Evolutionary conservation across 345 rosid genomes (phyloP), one percentile per base, ranked within the genome.

Genomic region (Psidium guajava): DNA sequence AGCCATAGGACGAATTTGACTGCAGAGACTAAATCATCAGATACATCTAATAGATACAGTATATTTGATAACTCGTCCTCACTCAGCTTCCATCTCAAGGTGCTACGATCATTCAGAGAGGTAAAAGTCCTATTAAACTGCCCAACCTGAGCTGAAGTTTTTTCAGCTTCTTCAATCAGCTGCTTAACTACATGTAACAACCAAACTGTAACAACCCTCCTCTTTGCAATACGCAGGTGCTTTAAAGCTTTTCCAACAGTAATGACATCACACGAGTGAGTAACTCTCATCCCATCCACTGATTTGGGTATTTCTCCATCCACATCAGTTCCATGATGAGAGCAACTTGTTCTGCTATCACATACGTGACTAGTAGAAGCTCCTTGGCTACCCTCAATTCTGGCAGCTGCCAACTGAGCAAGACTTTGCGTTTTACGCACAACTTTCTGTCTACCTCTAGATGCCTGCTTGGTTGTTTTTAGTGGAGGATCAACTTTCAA

Each of bases 381-480:
- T 77, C 99, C 99, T 89, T 93, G 99, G 91, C 99, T 97, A 91
- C 95, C 95, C 89, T 97, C 99, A 88, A 97, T 96, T 89, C 99
- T 92, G 88, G 96, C 93, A 91, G 98, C 93, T 82, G 96, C 97
- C 90, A 97, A 87, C 73, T 97, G 98, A 88, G 99, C 95, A 86
- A 97, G 95, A 82, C 96, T 94, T 86, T 93, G 98, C 81, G 96
- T 96, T 91, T 93, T 97, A 28, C 95, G 99, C 21, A 90, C 97
- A 88, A 90, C 81, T 91, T 97, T 97, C 85, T 93, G 99, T 92
- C 98, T 94, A 85, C 97, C 94, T 82, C 96, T 92, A 64, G 95
- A 86, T 61, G 90, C 91, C 90, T 94, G 99, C 88, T 98, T 98
- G 27, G 90, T 87, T 74, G 91, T 85, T 90, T 96, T 96, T 54